Evolutionary conservation across 78 protist genomes (phyloP), one percentile per base, ranked within the genome.

Genomic region (Goniomonas avonlea): DNA sequence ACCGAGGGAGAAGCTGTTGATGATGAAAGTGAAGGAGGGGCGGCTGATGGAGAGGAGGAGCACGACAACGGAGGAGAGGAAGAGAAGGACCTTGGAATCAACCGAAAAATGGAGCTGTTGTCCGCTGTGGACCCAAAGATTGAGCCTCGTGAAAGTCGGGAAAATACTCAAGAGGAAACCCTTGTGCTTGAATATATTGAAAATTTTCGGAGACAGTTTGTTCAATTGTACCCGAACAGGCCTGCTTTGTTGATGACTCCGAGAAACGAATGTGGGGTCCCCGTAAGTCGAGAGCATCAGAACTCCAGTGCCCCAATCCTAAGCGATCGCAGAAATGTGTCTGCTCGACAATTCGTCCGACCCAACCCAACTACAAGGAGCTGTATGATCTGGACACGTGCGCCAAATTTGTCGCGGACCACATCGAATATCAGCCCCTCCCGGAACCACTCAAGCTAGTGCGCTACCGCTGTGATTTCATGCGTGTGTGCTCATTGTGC

Each of bases 331-430:
- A 79, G 31, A 86, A 87, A 47, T 84, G 86, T 50, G 27, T 90
- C 47, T 85, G 86, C 69, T 60, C 85, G 0, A 48, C 70, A 17
- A 1, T 90, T 0, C 73, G 91, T 3, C 94, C 94, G 1, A 87
- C 88, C 29, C 55, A 75, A 53, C 55, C 84, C 9, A 84, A 78
- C 17, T 86, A 43, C 66, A 0, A 3, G 25, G 82, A 79, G 35
- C 68, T 84, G 27, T 86, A 80, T 81, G 82, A 76, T 70, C 29
- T n/a, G 65, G 81, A 83, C 5, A 11, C 40, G 2, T 73, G 84
- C 37, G 89, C 88, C 18, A 0, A 0, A 2, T 89, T 78, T 38
- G 68, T 86, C 0, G 76, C 94, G 7, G 87, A 87, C 50, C 85
- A 60, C 76, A 23, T 90, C 34, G 0, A n/a, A 1, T 84, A 82